A percentile compares a stretch with the other conserved stretches of the same genome.
Conservation (phyloP, 2,329 filamentous ascomycete species). For the Penicillium fuscoglaucum region DNA sequence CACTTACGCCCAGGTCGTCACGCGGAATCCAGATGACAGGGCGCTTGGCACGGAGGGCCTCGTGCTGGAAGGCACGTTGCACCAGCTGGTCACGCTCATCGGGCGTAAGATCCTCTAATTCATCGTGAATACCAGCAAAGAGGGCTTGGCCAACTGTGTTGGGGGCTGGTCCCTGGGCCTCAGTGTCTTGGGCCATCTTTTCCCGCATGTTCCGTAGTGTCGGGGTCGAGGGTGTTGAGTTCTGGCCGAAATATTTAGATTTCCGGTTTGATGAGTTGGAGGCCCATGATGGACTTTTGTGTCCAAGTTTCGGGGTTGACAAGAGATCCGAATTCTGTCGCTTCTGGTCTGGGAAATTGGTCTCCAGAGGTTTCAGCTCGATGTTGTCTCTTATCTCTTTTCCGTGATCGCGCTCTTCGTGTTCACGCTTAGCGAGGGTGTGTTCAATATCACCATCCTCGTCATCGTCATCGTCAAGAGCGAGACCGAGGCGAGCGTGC, state of each 20-base stretch:
- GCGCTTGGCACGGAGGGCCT: constrained; percentile 76
- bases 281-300: constrained; percentile 45
- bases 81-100: constrained; percentile 85
- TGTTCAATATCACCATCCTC: constrained; percentile 41
- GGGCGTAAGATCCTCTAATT: constrained; percentile 89
- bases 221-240: constrained; percentile 36
- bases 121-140: constrained; percentile 84
- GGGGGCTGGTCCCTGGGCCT: constrained; percentile 63
- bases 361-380: constrained; percentile 46
- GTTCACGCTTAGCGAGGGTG: constrained; percentile 48
- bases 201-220: constrained; percentile 37
- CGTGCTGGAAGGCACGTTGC: constrained; percentile 86
- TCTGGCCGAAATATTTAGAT: constrained; percentile 42
- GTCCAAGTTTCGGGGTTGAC: constrained; percentile 27
- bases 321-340: constrained; percentile 13
- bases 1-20: constrained; percentile 84
- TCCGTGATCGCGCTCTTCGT: constrained; percentile 40
- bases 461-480: constrained; percentile 54
- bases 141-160: constrained; percentile 71
- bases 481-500: constrained; percentile 65
- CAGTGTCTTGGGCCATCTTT: constrained; percentile 57
- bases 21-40: constrained; percentile 93
- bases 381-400: constrained; percentile 51
- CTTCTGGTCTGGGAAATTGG: constrained; percentile 22
- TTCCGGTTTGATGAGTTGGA: constrained; percentile 43